Base-by-base conservation (phyloP, 1,139 yeast genomes). In the Hyphopichia pseudoburtonii region DNA sequence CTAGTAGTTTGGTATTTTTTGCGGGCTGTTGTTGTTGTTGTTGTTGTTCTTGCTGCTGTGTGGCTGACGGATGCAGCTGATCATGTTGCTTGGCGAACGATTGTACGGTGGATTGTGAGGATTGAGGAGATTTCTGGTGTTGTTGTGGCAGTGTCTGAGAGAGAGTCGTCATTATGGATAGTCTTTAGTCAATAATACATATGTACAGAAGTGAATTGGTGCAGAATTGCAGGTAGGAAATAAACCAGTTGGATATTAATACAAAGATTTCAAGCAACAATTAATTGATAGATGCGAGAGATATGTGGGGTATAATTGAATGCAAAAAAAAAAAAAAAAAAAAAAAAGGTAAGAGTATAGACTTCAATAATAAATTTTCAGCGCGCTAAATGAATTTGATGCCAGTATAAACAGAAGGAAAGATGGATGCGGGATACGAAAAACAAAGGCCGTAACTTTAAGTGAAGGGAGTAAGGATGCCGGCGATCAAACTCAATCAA, bases 1-100 rank as follows among this genome's bases (percentile, higher is more conserved):
- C 95, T 27, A 83, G 67, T 44, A 95, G 68, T 45, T 73, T 76
- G 17, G n/a, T 28, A 11, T 18, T 10, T 17, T 27, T 27, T 5
- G 29, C 4, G 10, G 17, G 28, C 19, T 16, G n/a, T n/a, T 12
- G 10, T 5, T 28, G 36, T 17, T 28, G 22, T 10, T 28, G 28
- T 26, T 8, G 17, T 12, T 26, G 28, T 16, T 9, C 17, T 12
- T 5, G 5, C 11, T 26, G 28, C 6, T 26, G 28, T n/a, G 28
- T 6, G 11, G 28, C 17, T 14, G 7, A 10, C 4, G 8, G 19
- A 17, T 28, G 28, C 8, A 26, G 28, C 6, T 15, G 28, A 26
- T 14, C 5, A 10, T 5, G 28, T 9, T 26, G 17, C 17, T 10
- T 26, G 28, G 16, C 17, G n/a, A 14, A 24, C 9, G 26, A 5